Percentiles rank a stretch among this genome's conserved stretches.
Conservation (phyloP, 345 rosid genomes). For the Brassica incana region DNA sequence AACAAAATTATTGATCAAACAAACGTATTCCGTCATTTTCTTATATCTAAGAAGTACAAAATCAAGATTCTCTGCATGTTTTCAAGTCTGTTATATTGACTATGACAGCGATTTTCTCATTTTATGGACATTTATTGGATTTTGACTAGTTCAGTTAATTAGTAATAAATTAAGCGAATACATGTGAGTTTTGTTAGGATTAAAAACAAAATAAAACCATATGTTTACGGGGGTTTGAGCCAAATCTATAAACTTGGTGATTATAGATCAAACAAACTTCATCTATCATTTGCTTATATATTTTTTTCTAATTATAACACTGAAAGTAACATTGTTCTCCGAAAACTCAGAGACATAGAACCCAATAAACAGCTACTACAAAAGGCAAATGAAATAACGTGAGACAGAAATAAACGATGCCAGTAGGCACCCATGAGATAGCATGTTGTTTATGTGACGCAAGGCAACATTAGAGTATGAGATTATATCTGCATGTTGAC, state of each 20-base stretch:
- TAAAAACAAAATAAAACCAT: not conserved
- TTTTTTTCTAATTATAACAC: not conserved
- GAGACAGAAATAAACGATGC: not conserved
- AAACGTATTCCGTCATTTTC: not conserved
- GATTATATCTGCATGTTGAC: conserved; percentile 18
- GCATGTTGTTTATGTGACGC: not conserved
- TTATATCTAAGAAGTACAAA: not conserved
- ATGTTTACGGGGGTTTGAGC: no score
- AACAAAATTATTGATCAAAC: not conserved
- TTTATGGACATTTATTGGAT: not conserved
- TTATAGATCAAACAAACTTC: not conserved
- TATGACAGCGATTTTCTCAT: not conserved
- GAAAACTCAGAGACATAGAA: not conserved
- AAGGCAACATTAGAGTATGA: not conserved
- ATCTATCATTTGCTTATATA: not conserved
- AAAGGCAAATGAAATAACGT: not conserved
- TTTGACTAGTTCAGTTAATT: not conserved
- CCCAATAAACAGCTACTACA: not conserved
- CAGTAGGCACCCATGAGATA: no score
- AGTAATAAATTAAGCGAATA: not conserved
- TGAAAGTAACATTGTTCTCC: not conserved
- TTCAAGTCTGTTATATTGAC: conserved; percentile 6
- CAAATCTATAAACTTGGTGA: not conserved
- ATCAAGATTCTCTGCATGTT: conserved; percentile 6
- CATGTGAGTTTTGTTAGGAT: not conserved